Evolutionary conservation across 257 asterid species (phyloP), one percentile per base, ranked within the genome.

Genomic region (Lycium barbarum): DNA sequence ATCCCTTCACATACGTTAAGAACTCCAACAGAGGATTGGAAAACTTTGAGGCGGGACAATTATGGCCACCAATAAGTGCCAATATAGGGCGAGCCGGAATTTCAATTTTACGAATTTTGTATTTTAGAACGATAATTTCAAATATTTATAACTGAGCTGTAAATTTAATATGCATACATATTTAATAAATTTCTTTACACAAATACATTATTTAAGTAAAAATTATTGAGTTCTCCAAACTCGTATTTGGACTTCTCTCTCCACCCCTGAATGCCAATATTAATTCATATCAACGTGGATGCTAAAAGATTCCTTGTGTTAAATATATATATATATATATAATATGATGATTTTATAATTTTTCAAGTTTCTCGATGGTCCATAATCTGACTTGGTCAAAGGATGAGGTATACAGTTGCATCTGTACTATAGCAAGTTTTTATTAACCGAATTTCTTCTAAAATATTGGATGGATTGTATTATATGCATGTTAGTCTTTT

Each of bases 241-340:
- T 26, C 33, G 33, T 26, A 26, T 26, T 26, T 26, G 33, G 33
- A 26, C 33, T 26, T 26, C 33, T 26, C 33, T 26, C 33, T 26
- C 33, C 33, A 1, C 1, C 33, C 33, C 33, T 26, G 33, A 26
- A 26, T 63, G 18, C 14, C 10, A 63, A 65, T 80, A 65, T 43
- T 54, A 65, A 84, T 84, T 81, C 79, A 47, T 33, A 79, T 73
- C 47, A 79, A 20, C 36, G 81, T 70, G 71, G 85, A 36, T 55
- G 35, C 84, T 68, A 84, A 81, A 84, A 81, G 87, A 87, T 87
- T 87, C 87, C 57, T 2, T 63, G 14, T 33, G 7, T 49, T 14
- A 76, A 76, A 51, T 76, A n/a, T 20, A 49, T 70, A n/a, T 70
- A 40, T 20, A 40, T 5, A 26, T n/a, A 43, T 70, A 15, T 36